Base-by-base conservation (phyloP, 352 stramenopile genomes). In the Globisporangium perplexum region DNA sequence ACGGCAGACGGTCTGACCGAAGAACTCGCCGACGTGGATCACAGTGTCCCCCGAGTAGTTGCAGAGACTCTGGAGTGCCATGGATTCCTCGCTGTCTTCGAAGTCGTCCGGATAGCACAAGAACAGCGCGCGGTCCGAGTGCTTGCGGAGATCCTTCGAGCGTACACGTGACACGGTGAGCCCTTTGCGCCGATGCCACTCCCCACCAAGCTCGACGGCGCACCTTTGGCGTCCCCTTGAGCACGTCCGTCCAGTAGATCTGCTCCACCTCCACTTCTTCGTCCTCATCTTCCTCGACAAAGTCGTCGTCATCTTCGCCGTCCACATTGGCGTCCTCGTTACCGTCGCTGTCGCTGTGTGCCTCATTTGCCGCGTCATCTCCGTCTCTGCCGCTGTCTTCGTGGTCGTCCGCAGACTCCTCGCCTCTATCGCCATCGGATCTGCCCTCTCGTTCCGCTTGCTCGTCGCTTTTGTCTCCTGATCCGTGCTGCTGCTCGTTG, bases 81-180 rank as follows among this genome's bases (percentile, higher is more conserved):
- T 94, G 5, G 90, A 96, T 53, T 91, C 76, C 10, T 77, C 72
- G 52, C 80, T 90, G 54, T 90, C 76, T 52, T 94, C 83, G 49
- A 90, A 92, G 63, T 98, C 91, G 60, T 98, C 93, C 3, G 91
- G 90, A 68, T 98, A 98, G 62, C 93, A 98, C 39, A 98, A 62
- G 47, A 98, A 96, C 10, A 98, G 68, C 43, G 89, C 74, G 36
- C 87, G 81, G 31, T 90, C 78, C 3, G 86, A 74, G 64, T 94
- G 76, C 47, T 88, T 77, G 47, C 66, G 74, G 24, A 93, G 71
- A 39, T 76, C 74, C 79, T 90, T 35, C 15, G n/a, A 14, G 38
- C 11, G 7, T 28, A 24, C n/a, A 3, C 18, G 28, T 26, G 10
- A 17, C 33, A 3, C 4, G 6, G n/a, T 33, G 36, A 42, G 36